These are phyloP conservation scores for Serendipita sp. DNA, from an alignment of 768 basidiomycete genomes.

Conservation along the genomic window DNA sequence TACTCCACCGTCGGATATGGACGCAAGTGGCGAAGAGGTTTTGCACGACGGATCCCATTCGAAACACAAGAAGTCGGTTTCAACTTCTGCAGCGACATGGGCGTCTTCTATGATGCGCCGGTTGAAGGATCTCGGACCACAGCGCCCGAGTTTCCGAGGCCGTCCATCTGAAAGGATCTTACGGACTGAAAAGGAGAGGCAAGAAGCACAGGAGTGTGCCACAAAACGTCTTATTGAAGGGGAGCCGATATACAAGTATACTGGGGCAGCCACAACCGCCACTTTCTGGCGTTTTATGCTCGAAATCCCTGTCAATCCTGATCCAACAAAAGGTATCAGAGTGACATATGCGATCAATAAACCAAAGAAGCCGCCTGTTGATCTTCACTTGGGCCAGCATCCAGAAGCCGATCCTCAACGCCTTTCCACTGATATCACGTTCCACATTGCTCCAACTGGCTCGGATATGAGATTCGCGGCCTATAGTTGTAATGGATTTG, in stretches of 20 bases:
- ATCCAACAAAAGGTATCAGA: conserved; percentile 39
- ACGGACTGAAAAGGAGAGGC: not conserved
- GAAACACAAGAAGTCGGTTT: not conserved
- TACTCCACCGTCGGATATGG: not conserved
- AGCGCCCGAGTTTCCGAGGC: not conserved
- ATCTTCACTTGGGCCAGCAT: not conserved
- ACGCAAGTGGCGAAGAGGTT: not conserved
- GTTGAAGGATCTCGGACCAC: not conserved
- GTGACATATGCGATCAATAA: conserved; percentile 70
- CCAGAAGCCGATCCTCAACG: not conserved
- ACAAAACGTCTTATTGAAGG: not conserved
- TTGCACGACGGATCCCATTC: not conserved
- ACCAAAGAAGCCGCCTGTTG: conserved; percentile 57
- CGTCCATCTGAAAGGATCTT: not conserved
- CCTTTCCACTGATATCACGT: conserved; percentile 27
- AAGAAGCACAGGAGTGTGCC: not conserved
- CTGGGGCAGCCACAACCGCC: conserved; percentile 38
- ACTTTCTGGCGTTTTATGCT: conserved; percentile 93
- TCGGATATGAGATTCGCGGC: conserved; percentile 79
- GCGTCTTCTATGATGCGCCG: not conserved
- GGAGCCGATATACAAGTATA: conserved; percentile 1
- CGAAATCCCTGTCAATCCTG: conserved; percentile 50
- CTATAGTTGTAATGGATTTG: conserved; percentile 26
- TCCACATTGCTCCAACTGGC: conserved; percentile 46
- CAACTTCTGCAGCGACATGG: not conserved